Evolutionary conservation across 2,329 filamentous ascomycete species (phyloP).

Genomic region (Colletotrichum camelliae): DNA sequence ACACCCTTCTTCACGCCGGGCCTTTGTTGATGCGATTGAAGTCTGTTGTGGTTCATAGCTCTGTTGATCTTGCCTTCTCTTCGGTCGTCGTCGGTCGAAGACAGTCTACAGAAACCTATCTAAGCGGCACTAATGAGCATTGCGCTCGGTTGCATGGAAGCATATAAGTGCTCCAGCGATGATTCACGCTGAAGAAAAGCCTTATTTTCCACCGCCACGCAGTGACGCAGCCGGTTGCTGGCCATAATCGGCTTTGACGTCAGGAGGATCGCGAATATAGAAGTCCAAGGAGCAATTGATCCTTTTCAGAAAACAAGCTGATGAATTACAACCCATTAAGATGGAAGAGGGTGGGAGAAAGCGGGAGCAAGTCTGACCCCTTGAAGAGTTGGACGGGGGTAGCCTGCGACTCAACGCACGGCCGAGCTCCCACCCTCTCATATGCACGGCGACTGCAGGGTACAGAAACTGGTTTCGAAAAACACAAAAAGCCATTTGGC

Average conservation of each 20-base stretch:
- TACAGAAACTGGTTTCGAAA: conserved; percentile 15
- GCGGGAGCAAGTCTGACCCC: not conserved
- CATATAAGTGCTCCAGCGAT: conserved; percentile 7
- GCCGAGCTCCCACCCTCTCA: not conserved
- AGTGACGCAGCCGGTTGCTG: conserved; percentile 2
- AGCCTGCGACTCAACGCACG: conserved; percentile 4
- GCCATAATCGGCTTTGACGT: conserved; percentile 8
- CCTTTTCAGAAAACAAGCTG: not conserved
- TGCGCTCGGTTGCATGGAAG: not conserved
- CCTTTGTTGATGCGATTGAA: not conserved
- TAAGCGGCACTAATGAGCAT: not conserved
- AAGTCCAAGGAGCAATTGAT: not conserved
- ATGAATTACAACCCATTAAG: not conserved
- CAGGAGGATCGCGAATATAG: not conserved
- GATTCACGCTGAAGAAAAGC: not conserved
- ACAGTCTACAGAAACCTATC: not conserved
- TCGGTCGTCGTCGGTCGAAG: not conserved
- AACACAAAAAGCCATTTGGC: conserved; percentile 5
- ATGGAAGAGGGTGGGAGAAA: not conserved
- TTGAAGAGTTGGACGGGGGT: not conserved
- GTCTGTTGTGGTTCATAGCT: conserved; percentile 1
- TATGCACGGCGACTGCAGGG: conserved; percentile 5
- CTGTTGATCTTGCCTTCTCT: not conserved
- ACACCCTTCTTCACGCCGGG: not conserved
- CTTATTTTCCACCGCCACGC: not conserved